phyloP scores from a whole-genome alignment of 2,329 filamentous ascomycete genomes.

The Pseudocercospora vitis region DNA sequence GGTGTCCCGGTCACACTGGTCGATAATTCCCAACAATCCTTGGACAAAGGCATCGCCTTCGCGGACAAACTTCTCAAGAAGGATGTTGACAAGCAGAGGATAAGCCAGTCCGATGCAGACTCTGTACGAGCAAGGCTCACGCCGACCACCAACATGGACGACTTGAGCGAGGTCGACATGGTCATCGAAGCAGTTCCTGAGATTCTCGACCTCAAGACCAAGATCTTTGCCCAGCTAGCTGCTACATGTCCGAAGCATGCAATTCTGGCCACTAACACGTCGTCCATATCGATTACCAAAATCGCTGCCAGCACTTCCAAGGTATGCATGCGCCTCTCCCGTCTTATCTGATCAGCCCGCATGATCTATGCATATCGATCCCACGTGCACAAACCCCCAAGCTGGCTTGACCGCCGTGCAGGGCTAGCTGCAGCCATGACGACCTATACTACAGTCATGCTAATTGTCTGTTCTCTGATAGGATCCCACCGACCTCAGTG shows the following conservation, averaged over 20 bases:
- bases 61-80: slow-evolving; percentile 93
- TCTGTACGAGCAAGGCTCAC: slow-evolving; percentile 68
- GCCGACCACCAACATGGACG: slow-evolving; percentile 70
- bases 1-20: slow-evolving; percentile 81
- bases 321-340: slow-evolving; percentile 15
- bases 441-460: slow-evolving; percentile 17
- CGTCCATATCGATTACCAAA: slow-evolving; percentile 95
- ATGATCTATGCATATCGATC: slow-evolving; percentile 6
- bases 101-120: slow-evolving; percentile 79
- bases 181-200: slow-evolving; percentile 92
- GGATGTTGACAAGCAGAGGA: slow-evolving; percentile 82
- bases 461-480: slow-evolving; percentile 34
- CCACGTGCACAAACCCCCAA: background rate
- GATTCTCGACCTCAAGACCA: slow-evolving; percentile 79
- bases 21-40: slow-evolving; percentile 77
- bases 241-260: slow-evolving; percentile 79
- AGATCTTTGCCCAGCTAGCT: slow-evolving; percentile 82
- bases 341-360: slow-evolving; percentile 7
- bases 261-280: slow-evolving; percentile 95
- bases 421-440: background rate
- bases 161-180: slow-evolving; percentile 83
- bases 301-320: slow-evolving; percentile 82
- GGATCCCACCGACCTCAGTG: slow-evolving; percentile 76
- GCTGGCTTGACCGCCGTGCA: slow-evolving; percentile 1
- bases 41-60: slow-evolving; percentile 88